Conservation (phyloP, 345 rosid genomes). For the Draba incana region DNA sequence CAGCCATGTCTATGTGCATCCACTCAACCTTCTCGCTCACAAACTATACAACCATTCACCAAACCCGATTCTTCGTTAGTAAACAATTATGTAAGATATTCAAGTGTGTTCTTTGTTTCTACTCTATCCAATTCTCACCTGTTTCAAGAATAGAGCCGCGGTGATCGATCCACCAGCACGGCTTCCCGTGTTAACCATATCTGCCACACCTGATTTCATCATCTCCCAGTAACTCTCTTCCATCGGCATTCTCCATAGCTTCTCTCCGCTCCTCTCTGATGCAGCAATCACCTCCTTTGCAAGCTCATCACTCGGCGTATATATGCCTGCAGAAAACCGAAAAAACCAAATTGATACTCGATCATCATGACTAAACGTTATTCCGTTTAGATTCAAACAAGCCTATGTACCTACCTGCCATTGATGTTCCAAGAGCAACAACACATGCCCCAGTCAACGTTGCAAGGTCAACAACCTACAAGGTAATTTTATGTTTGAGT, state of each 20-base stretch:
- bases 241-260: slow-evolving; percentile 96
- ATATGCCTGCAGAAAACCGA: slow-evolving; percentile 55
- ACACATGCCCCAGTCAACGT: slow-evolving; percentile 90
- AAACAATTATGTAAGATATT: not conserved
- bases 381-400: slow-evolving; percentile 4
- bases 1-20: slow-evolving; percentile 99
- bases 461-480: slow-evolving; percentile 86
- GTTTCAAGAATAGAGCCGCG: slow-evolving; percentile 92
- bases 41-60: slow-evolving; percentile 58
- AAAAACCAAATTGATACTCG: not conserved
- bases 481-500: not conserved
- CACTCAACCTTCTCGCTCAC: slow-evolving; percentile 82
- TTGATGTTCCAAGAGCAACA: slow-evolving; percentile 91
- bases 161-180: slow-evolving; percentile 89
- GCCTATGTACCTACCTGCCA: slow-evolving; percentile 82
- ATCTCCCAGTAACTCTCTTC: slow-evolving; percentile 98
- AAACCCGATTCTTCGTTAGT: slow-evolving; percentile 32
- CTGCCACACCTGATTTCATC: slow-evolving; percentile 95
- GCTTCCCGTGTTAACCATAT: slow-evolving; percentile 90
- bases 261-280: slow-evolving; percentile 81
- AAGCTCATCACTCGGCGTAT: slow-evolving; percentile 84
- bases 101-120: slow-evolving; percentile 16
- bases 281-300: slow-evolving; percentile 83
- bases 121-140: slow-evolving; percentile 49
- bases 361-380: not conserved